These are phyloP conservation scores for Penicillium fimorum DNA, from an alignment of 495 filamentous ascomycete species.

Conservation along the genomic window DNA sequence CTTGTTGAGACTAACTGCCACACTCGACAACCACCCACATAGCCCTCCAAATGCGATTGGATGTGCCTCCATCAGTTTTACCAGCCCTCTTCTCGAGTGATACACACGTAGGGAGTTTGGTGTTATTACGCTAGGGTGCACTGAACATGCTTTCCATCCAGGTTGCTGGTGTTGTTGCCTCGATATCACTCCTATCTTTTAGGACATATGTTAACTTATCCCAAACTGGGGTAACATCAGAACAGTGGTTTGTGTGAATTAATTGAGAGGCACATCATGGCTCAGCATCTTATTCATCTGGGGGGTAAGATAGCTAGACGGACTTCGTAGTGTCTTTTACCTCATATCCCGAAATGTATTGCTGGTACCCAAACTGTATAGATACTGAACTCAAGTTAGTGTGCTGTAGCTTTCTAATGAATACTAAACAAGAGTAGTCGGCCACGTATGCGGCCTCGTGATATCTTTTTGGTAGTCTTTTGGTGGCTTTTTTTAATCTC, in stretches of 20 bases:
- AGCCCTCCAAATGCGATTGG: background rate
- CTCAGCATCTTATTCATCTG: background rate
- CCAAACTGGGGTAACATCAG: background rate
- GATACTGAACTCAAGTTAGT: background rate
- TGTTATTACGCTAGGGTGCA: background rate
- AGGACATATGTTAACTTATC: background rate
- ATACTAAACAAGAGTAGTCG: too few species aligned
- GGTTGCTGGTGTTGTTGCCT: slow-evolving; percentile 6
- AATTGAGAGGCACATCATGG: too few species aligned
- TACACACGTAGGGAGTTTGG: slow-evolving; percentile 8
- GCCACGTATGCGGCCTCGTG: too few species aligned
- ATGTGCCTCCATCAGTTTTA: background rate
- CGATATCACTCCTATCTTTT: background rate
- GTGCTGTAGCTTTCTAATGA: too few species aligned
- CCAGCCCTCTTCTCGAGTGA: slow-evolving; percentile 8
- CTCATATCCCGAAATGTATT: background rate
- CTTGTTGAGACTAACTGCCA: background rate
- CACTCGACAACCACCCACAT: background rate
- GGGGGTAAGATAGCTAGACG: background rate
- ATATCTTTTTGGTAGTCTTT: too few species aligned
- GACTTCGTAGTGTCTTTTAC: background rate
- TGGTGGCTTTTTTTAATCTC: too few species aligned
- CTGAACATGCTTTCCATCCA: background rate
- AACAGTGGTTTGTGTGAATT: background rate
- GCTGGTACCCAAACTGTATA: background rate